Percentiles rank a stretch among this genome's conserved stretches.
Conservation (phyloP, 225 moss, liverwort and hornwort genomes). For the Pseudisothecium myosuroides region DNA sequence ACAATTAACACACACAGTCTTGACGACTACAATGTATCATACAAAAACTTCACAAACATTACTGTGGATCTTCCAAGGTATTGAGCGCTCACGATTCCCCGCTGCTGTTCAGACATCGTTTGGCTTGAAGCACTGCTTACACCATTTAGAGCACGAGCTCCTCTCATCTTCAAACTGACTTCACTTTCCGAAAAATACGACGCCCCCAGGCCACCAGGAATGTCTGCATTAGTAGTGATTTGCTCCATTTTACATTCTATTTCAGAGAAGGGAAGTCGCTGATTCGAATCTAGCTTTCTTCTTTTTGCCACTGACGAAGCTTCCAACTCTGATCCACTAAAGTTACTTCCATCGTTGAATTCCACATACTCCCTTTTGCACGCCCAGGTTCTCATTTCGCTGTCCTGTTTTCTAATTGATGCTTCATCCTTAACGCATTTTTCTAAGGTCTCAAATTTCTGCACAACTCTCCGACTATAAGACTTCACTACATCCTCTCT, state of each 20-base stretch:
- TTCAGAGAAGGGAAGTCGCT: neutral
- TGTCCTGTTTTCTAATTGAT: neutral
- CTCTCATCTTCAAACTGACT: neutral
- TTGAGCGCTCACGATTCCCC: conserved; percentile 6
- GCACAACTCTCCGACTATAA: neutral
- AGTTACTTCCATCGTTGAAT: neutral
- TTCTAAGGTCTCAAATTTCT: neutral
- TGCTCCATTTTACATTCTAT: conserved; percentile 2
- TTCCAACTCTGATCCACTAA: neutral
- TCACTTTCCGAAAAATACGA: neutral
- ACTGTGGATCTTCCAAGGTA: neutral
- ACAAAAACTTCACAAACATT: neutral
- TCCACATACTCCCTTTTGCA: conserved; percentile 16
- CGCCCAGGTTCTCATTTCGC: neutral
- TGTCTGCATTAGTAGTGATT: neutral
- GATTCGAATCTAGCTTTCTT: neutral
- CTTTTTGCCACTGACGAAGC: neutral
- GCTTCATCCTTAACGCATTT: neutral
- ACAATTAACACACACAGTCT: neutral
- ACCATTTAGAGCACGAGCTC: neutral
- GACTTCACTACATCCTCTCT: neutral
- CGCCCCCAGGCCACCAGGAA: neutral
- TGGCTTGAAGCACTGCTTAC: neutral
- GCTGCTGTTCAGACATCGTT: neutral
- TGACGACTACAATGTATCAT: neutral